Conservation (phyloP, 495 filamentous ascomycete species). For the Cairneyella variabilis region DNA sequence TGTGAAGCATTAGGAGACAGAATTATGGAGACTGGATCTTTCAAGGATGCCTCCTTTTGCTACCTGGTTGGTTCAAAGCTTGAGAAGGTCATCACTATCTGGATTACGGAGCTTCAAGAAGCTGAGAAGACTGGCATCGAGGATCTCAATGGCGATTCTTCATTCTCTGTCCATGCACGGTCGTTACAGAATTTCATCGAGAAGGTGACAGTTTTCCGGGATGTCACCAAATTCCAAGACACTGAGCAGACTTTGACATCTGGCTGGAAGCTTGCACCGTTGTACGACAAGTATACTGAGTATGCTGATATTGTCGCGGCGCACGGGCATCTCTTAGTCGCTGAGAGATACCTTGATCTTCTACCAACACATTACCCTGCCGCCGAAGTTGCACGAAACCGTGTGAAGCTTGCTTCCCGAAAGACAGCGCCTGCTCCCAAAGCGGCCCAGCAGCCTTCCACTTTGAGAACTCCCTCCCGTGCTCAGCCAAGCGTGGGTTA, state of each 20-base stretch:
- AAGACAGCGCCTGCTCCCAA: slow-evolving; percentile 46
- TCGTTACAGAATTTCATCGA: slow-evolving; percentile 92
- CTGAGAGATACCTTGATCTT: slow-evolving; percentile 87
- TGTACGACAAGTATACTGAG: slow-evolving; percentile 95
- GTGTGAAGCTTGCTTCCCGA: slow-evolving; percentile 80
- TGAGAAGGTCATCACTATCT: slow-evolving; percentile 93
- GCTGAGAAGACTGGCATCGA: slow-evolving; percentile 71
- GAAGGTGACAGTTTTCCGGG: slow-evolving; percentile 95
- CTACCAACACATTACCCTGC: slow-evolving; percentile 82
- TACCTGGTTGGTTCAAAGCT: slow-evolving; percentile 93
- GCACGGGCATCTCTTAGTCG: slow-evolving; percentile 80
- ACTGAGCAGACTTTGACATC: slow-evolving; percentile 61
- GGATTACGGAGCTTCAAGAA: slow-evolving; percentile 84
- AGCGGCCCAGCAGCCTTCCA: slow-evolving; percentile 32
- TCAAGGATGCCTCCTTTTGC: slow-evolving; percentile 93
- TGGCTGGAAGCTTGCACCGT: slow-evolving; percentile 81
- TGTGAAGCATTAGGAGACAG: slow-evolving; percentile 94
- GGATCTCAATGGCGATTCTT: slow-evolving; percentile 62
- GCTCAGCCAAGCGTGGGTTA: slow-evolving; percentile 37
- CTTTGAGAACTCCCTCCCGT: slow-evolving; percentile 28
- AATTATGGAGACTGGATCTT: slow-evolving; percentile 67
- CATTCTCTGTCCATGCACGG: slow-evolving; percentile 87
- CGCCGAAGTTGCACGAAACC: slow-evolving; percentile 81
- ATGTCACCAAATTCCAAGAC: slow-evolving; percentile 89
- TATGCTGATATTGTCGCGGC: slow-evolving; percentile 94